A percentile compares a stretch with the other conserved stretches of the same genome.
Evolutionary conservation across 2,329 filamentous ascomycete species (phyloP).

Genomic region (Hawksworthiomyces lignivorus): DNA sequence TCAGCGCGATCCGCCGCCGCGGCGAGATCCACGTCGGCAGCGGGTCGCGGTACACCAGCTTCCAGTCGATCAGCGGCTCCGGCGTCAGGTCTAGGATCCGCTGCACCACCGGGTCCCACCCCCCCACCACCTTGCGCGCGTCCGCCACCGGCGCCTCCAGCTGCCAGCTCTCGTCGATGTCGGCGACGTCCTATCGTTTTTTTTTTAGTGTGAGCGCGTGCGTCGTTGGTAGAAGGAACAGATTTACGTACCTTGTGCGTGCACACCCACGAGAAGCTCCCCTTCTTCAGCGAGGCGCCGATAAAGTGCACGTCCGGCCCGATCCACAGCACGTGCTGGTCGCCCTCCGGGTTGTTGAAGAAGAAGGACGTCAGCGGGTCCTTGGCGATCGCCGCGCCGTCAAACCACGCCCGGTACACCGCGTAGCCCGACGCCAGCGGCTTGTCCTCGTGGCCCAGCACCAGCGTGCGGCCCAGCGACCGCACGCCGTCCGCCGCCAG

Average conservation of each 20-base stretch:
- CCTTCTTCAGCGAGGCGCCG: constrained; percentile 44
- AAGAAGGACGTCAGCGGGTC: constrained; percentile 17
- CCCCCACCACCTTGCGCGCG: constrained; percentile 32
- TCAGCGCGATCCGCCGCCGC: constrained; percentile 31
- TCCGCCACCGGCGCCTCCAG: constrained; percentile 33
- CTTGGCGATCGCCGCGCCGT: constrained; percentile 12
- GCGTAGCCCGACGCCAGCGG: constrained; percentile 37
- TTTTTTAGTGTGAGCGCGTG: too few species aligned
- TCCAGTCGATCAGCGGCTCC: constrained; percentile 29
- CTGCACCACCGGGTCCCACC: constrained; percentile 40
- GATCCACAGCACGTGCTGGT: constrained; percentile 45
- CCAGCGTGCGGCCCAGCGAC: constrained; percentile 36
- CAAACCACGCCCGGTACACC: constrained; percentile 40
- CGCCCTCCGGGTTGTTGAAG: constrained; percentile 27
- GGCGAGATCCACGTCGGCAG: constrained; percentile 34
- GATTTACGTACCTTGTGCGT: constrained; percentile 30
- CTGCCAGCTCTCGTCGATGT: constrained; percentile 39
- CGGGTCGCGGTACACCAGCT: constrained; percentile 36
- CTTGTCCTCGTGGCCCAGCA: constrained; percentile 36
- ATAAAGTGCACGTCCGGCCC: constrained; percentile 46
- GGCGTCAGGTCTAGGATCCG: constrained; percentile 35
- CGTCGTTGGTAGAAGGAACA: constrained; percentile 13
- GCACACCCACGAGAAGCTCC: constrained; percentile 47
- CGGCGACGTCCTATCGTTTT: constrained; percentile 31
- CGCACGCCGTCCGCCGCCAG: constrained; percentile 43